A percentile compares a stretch with the other conserved stretches of the same genome.
phyloP scores from a whole-genome alignment of 129 eudicot genomes.

The Artemisia annua region DNA sequence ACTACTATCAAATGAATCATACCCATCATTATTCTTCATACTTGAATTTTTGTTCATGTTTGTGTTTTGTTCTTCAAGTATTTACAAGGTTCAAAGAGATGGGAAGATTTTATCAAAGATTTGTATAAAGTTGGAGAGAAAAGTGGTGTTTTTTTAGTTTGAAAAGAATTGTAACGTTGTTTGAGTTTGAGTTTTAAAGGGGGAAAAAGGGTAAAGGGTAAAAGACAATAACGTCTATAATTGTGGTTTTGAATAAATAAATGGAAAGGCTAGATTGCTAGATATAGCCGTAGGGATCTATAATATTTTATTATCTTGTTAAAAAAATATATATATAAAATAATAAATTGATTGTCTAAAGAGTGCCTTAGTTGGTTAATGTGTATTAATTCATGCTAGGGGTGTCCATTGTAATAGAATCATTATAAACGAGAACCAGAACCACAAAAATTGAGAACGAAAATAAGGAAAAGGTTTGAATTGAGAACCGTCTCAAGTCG shows the following conservation, averaged over 20 bases:
- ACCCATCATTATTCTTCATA: constrained; percentile 25
- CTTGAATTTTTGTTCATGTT: constrained; percentile 19
- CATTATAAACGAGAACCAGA: too few relatives aligned
- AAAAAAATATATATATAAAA: too few relatives aligned
- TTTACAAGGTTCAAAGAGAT: too few relatives aligned
- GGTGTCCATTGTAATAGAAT: too few relatives aligned
- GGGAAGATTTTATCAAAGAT: too few relatives aligned
- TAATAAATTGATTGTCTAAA: too few relatives aligned
- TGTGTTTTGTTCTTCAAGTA: constrained; percentile 18
- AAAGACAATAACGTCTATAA: constrained; percentile 52
- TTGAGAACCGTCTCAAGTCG: too few relatives aligned
- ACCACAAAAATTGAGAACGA: too few relatives aligned
- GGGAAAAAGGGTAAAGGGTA: constrained; percentile 25
- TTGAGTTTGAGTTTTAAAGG: constrained; percentile 41
- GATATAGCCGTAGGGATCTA: constrained; percentile 45
- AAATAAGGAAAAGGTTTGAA: too few relatives aligned
- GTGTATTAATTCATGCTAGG: too few relatives aligned
- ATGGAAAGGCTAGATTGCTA: constrained; percentile 17
- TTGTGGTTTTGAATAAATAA: constrained; percentile 27
- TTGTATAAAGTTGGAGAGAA: neutral
- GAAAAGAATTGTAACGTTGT: neutral
- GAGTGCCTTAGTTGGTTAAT: too few relatives aligned
- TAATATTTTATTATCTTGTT: too few relatives aligned
- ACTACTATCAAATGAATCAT: constrained; percentile 38
- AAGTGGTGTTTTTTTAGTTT: constrained; percentile 4